Conservation (phyloP, 1,284 basidiomycete genomes). For the Sanguinoderma infundibulare region DNA sequence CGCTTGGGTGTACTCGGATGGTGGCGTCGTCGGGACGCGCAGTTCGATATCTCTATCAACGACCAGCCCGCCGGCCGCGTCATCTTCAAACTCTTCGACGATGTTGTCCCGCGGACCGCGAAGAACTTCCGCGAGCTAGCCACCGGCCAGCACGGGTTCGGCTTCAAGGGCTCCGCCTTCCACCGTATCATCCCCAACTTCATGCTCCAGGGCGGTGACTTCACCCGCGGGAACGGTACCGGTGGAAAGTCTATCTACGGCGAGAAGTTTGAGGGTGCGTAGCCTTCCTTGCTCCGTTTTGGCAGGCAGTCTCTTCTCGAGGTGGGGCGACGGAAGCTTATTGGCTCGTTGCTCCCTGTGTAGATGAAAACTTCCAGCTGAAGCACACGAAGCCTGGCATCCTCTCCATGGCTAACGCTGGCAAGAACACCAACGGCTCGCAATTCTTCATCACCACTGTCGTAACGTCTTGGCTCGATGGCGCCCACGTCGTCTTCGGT, state of each 20-base stretch:
- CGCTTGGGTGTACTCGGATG: neutral
- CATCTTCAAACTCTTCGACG: conserved; percentile 67
- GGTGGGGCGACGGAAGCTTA: conserved; percentile 5
- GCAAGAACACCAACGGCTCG: conserved; percentile 72
- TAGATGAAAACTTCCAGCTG: conserved; percentile 85
- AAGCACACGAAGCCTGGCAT: conserved; percentile 86
- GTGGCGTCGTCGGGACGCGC: neutral
- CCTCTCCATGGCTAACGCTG: conserved; percentile 90
- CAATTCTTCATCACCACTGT: conserved; percentile 76
- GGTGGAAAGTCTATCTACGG: conserved; percentile 96
- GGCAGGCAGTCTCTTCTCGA: neutral
- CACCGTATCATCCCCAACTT: conserved; percentile 47
- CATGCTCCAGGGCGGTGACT: conserved; percentile 76
- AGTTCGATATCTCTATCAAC: conserved; percentile 66
- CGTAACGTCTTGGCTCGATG: conserved; percentile 75
- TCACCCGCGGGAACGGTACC: conserved; percentile 79
- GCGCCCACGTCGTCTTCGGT: conserved; percentile 84
- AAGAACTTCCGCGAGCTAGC: conserved; percentile 56
- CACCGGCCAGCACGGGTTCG: conserved; percentile 49
- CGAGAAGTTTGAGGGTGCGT: conserved; percentile 73
- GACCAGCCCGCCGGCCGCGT: conserved; percentile 51
- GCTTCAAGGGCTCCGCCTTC: conserved; percentile 42
- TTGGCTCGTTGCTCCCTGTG: conserved; percentile 4
- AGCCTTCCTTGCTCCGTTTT: neutral
- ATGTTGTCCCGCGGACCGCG: conserved; percentile 51